Evolutionary conservation across 345 rosid genomes (phyloP), one percentile per base, ranked within the genome.

Genomic region (Hirschfeldia incana): DNA sequence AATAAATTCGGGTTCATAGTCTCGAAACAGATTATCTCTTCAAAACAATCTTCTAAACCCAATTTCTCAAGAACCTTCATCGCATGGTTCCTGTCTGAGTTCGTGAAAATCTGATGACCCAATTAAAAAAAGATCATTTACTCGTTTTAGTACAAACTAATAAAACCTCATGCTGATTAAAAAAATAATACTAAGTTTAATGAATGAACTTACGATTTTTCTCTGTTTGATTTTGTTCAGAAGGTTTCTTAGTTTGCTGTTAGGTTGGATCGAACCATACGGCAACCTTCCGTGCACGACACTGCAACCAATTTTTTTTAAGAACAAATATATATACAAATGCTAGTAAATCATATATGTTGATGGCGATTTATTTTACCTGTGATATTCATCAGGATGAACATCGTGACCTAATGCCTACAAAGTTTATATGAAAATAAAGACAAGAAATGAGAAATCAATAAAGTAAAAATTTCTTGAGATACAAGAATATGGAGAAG

Each of bases 281-380:
- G 98, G 97, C 82, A 94, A 88, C 72, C 90, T 94, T 85, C 98
- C 98, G 85, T 94, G 98, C 78, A 92, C 98, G 91, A 86, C 69
- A 86, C 98, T 93, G 84, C 29, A 66, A 63, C 11, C 5, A 72
- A 68, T 2, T 37, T 5, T 5, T 5, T 9, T 61, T n/a, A 36
- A 69, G 66, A 10, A 12, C 73, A 30, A 2, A 29, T 29, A 29
- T 29, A 33, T 36, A 36, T 36, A 55, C 6, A 13, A 27, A 26
- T 26, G 32, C 21, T 21, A 21, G 2, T 59, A 1, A 2, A 26
- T 37, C 15, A 60, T 44, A 21, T 26, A 21, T 26, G 27, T 4
- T 6, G 27, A 30, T 1, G 30, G 26, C 21, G 33, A 51, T 15
- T 37, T 28, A 1, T 65, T 17, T 36, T 65, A 92, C 98, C 91